Base-by-base conservation (phyloP, 345 rosid species). In the Excoecaria agallocha region DNA sequence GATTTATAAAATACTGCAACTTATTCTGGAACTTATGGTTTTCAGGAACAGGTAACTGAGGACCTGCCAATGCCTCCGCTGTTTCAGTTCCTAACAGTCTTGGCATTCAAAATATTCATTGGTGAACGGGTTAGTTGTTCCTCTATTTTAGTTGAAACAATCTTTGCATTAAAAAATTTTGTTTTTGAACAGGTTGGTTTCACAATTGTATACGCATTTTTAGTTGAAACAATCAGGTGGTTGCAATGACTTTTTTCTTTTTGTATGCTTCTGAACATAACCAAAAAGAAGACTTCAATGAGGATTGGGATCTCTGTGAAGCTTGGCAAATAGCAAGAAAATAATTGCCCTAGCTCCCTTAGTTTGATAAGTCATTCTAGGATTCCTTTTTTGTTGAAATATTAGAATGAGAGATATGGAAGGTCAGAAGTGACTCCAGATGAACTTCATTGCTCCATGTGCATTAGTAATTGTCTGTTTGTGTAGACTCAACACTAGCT, bases 51-150 rank as follows among this genome's bases (percentile, higher is more conserved):
- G n/a, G 76, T 85, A 81, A 86, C 86, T 6, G 89, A 86, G 66
- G 91, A 86, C 71, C 75, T 91, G 77, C 91, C 93, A 49, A 90
- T 93, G 98, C 97, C 98, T 75, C 95, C 97, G n/a, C 90, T 91
- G 24, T 93, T 93, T 84, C 98, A 90, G 76, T 93, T 93, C 82
- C 93, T 93, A 64, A 87, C 92, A 37, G 78, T 93, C 37, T 77
- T 93, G 84, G 98, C 97, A 59, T 89, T 91, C 84, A 93, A 88
- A 77, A 85, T 93, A 72, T 93, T 93, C 80, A 78, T 84, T 64
- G 66, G 80, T 60, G 98, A 93, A 82, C 85, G 87, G 97, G 98
- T 93, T 71, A 51, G 80, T 72, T 70, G 70, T 51, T 52, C 58
- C 9, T 12, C 30, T 58, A 30, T 17, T 4, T 39, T 4, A 22